Base-by-base conservation (phyloP, 371 early-diverging fungal species). In the Agmasoma carcini region DNA sequence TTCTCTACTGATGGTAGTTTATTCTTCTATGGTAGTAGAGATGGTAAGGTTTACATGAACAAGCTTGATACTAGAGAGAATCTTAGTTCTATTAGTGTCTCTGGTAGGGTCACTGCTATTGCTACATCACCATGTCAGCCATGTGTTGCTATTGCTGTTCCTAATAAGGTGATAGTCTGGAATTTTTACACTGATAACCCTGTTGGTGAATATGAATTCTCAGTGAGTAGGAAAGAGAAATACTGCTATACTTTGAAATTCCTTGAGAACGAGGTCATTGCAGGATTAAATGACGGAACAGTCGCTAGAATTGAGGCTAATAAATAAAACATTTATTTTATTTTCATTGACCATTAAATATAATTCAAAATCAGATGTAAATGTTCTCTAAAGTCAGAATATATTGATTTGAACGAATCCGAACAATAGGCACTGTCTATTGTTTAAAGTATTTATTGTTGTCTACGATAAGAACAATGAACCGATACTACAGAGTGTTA, bases 1-100 rank as follows among this genome's bases (percentile, higher is more conserved):
- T 64, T 71, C 30, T 60, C 67, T 33, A 57, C 65, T 41, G 74
- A 71, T 29, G 74, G 74, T 36, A 59, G 67, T 12, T 50, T 68
- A 0, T 59, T 74, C n/a, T 66, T 66, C 4, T 69, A 69, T 47
- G 71, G 67, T 23, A 66, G 67, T 22, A 70, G 65, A 54, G 63
- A 71, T 53, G 45, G 50, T 25, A 54, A 50, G 31, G 68, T 69
- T 30, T 65, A 63, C 43, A 59, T 74, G 20, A 43, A 66, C 40
- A 69, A 71, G 30, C 51, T 69, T 1, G 57, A 61, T 31, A 43
- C 47, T 14, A 46, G 65, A 12, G 63, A 66, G 27, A 46, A 37
- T 27, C 39, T 60, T 12, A 45, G 48, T 30, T 51, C 41, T 9
- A 46, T 74, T 49, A 56, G 61, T 31, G 53, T 59, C 3, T 48